Conservation (phyloP, 495 filamentous ascomycete species). For the Rostrohypoxylon terebratum region DNA sequence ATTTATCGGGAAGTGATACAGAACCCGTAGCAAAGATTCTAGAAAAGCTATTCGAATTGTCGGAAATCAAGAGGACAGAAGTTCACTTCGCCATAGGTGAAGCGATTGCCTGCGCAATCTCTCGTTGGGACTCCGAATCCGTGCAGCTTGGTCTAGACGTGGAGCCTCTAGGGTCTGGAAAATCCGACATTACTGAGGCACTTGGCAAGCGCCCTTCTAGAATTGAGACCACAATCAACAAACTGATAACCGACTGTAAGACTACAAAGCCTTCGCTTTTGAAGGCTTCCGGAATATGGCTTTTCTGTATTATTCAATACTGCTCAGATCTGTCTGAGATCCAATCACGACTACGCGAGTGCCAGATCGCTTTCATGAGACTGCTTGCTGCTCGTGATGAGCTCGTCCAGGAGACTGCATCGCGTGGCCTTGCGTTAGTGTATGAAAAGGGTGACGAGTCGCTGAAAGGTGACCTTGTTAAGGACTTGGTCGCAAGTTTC, state of each 20-base stretch:
- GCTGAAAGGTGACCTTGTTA: conserved; percentile 83
- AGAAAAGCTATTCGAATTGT: conserved; percentile 74
- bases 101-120: conserved; percentile 78
- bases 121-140: conserved; percentile 77
- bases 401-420: conserved; percentile 94
- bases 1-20: conserved; percentile 26
- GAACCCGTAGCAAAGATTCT: conserved; percentile 60
- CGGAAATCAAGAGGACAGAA: conserved; percentile 85
- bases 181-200: conserved; percentile 49
- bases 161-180: conserved; percentile 50
- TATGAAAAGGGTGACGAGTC: conserved; percentile 89
- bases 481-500: conserved; percentile 87
- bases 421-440: conserved; percentile 86
- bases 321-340: conserved; percentile 80
- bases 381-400: conserved; percentile 91
- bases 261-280: conserved; percentile 86
- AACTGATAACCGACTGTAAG: conserved; percentile 77
- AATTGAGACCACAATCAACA: conserved; percentile 70
- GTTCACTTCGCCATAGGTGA: conserved; percentile 90
- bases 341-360: conserved; percentile 76
- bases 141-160: conserved; percentile 64
- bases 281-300: conserved; percentile 92
- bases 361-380: conserved; percentile 86
- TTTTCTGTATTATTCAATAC: conserved; percentile 91
- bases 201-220: conserved; percentile 57